These are phyloP conservation scores for Botryotinia calthae DNA, from an alignment of 2,329 filamentous ascomycete genomes.

Conservation along the genomic window DNA sequence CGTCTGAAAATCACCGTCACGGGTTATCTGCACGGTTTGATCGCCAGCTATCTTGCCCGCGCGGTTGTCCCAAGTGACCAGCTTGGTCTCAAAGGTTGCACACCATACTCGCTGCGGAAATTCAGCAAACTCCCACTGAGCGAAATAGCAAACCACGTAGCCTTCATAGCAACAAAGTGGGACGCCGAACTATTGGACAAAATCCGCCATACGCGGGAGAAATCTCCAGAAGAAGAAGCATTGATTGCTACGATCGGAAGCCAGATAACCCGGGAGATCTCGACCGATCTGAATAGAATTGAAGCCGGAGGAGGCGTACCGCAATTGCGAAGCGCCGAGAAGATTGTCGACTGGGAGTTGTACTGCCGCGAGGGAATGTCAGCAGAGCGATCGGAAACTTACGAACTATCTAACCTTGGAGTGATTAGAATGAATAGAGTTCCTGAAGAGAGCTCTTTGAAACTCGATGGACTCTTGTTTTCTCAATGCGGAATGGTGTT, in stretches of 20 bases:
- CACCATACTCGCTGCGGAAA: constrained; percentile 29
- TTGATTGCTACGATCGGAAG: constrained; percentile 19
- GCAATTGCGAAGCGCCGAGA: background rate
- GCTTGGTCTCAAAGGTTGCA: constrained; percentile 19
- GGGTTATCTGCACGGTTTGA: constrained; percentile 28
- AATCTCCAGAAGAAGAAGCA: constrained; percentile 16
- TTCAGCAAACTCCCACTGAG: constrained; percentile 22
- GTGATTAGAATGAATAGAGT: constrained; percentile 20
- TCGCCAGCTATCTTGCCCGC: constrained; percentile 26
- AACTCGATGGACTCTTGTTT: constrained; percentile 27
- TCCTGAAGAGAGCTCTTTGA: background rate
- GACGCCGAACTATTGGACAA: background rate
- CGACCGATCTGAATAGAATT: constrained; percentile 18
- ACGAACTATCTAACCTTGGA: constrained; percentile 34
- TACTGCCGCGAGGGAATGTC: background rate
- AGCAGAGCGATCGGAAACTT: background rate
- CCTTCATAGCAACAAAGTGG: constrained; percentile 22
- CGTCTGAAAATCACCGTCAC: constrained; percentile 27
- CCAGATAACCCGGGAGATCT: constrained; percentile 22
- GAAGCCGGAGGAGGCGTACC: background rate
- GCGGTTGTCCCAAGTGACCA: constrained; percentile 9
- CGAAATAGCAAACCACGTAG: constrained; percentile 32
- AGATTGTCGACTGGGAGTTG: background rate
- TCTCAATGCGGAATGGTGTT: constrained; percentile 28
- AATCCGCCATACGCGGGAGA: constrained; percentile 13